Evolutionary conservation across 1,139 yeast genomes (phyloP).

Genomic region (Taiozyma sp.): DNA sequence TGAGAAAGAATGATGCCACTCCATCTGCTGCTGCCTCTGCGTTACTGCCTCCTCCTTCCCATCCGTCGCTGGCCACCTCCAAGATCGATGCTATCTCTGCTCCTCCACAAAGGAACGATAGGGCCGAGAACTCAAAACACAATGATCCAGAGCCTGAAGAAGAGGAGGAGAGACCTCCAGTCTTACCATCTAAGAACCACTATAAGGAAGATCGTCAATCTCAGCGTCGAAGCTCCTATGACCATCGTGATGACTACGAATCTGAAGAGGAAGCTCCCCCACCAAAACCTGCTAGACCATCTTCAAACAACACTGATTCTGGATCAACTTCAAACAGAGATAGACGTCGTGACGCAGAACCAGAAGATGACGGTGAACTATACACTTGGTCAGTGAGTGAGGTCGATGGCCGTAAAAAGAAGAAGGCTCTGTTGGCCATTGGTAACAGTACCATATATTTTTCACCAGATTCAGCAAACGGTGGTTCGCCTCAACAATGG

Average conservation of each 20-base stretch:
- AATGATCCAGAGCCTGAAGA: slow-evolving; percentile 8
- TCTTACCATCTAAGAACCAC: slow-evolving; percentile 16
- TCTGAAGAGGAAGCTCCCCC: slow-evolving; percentile 24
- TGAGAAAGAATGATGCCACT: slow-evolving; percentile 25
- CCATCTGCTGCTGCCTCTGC: slow-evolving; percentile 22
- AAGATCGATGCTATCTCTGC: slow-evolving; percentile 21
- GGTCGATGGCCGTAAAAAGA: slow-evolving; percentile 84
- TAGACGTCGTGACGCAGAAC: slow-evolving; percentile 4
- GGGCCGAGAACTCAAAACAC: slow-evolving; percentile 9
- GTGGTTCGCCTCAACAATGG: slow-evolving; percentile 66
- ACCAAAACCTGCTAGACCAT: slow-evolving; percentile 14
- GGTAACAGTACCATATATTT: slow-evolving; percentile 53
- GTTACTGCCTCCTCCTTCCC: slow-evolving; percentile 34
- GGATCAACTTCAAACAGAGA: slow-evolving; percentile 18
- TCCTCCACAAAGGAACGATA: slow-evolving; percentile 34
- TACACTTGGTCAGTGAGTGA: slow-evolving; percentile 88
- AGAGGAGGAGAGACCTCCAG: slow-evolving; percentile 14
- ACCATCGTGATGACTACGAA: not conserved
- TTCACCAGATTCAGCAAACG: slow-evolving; percentile 42
- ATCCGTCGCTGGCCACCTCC: slow-evolving; percentile 23
- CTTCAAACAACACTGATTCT: slow-evolving; percentile 16
- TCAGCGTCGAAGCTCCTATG: not conserved
- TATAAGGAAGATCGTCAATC: not conserved
- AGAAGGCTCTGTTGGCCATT: slow-evolving; percentile 59
- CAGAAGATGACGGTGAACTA: slow-evolving; percentile 21